Evolutionary conservation across 2,329 filamentous ascomycete species (phyloP), one percentile per base, ranked within the genome.

Genomic region (Aureobasidium sp.): DNA sequence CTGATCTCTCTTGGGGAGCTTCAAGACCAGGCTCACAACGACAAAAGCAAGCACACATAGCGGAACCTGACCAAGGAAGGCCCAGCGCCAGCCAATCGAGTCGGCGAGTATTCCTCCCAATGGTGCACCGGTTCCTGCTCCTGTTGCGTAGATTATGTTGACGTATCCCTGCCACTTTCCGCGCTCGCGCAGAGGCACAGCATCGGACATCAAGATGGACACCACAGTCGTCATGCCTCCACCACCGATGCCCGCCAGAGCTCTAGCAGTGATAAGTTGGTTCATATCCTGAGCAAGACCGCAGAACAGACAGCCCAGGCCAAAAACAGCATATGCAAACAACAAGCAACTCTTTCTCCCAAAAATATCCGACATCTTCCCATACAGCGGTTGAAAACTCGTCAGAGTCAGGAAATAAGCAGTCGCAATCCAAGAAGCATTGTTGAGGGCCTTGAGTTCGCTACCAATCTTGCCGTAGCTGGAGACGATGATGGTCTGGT

Each of bases 381-480:
- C 87, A 66, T 88, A 91, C 0, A 91, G 75, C 0, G 88, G 89
- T 70, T 92, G 89, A 67, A 88, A 90, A 25, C 86, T 86, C 3
- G 88, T 89, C 57, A 90, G 75, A 1, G 88, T 90, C 58, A 92
- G 78, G 68, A 91, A 88, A 71, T 92, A 88, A 11, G 80, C 80
- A 29, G 84, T 85, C 31, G 87, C 87, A 63, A 91, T 87, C 88
- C 89, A 91, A 58, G 84, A 87, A 4, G 88, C 90, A 66, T 83
- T 84, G 70, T 88, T 90, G 58, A 93, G 78, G 1, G 89, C 87
- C 57, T 89, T 79, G 31, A 93, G 76, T 65, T 92, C 89, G 62
- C 82, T 89, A 12, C 88, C 89, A 68, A 93, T 92, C 65, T 82
- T 84, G 55, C 87, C 87, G 72, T 91, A 91, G n/a, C 82, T 86